phyloP scores from a whole-genome alignment of 140 eudicot species.

The Bidens hawaiensis region DNA sequence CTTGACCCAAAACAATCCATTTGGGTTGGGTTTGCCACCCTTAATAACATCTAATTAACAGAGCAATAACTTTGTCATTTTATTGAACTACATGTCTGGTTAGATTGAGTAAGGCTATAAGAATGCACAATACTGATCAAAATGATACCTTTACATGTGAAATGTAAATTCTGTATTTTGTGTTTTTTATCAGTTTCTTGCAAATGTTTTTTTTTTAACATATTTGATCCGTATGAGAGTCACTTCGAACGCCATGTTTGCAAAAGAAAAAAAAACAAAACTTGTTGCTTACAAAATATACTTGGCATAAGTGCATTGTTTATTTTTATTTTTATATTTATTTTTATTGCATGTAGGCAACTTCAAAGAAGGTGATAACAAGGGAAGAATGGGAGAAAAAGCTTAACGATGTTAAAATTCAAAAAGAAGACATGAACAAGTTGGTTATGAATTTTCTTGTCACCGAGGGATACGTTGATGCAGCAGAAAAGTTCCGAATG shows the following conservation, averaged over 20 bases:
- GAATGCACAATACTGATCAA: background rate
- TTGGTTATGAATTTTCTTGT: conserved; percentile 97
- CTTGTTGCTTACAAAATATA: background rate
- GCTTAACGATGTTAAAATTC: conserved; percentile 70
- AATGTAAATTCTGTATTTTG: too few relatives aligned
- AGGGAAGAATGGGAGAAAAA: conserved; percentile 95
- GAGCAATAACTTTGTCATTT: background rate
- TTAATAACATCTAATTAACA: background rate
- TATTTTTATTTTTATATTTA: conserved; percentile 1
- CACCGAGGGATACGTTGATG: conserved; percentile 96
- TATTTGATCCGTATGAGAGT: background rate
- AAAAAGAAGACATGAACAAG: conserved; percentile 90
- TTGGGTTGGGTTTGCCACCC: too few relatives aligned
- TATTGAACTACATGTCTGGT: background rate
- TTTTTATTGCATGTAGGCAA: conserved; percentile 38
- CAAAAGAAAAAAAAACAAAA: background rate
- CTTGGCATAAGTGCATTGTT: background rate
- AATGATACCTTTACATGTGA: background rate
- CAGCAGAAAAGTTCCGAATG: conserved; percentile 77
- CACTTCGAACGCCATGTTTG: background rate
- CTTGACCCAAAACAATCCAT: too few relatives aligned
- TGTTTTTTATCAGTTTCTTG: too few relatives aligned
- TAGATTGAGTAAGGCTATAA: background rate
- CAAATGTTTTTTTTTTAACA: background rate
- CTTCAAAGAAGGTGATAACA: conserved; percentile 82